Percentiles rank a stretch among this genome's conserved stretches.
phyloP scores from a whole-genome alignment of 495 filamentous ascomycete species.

The Aspergillus funiculosus region DNA sequence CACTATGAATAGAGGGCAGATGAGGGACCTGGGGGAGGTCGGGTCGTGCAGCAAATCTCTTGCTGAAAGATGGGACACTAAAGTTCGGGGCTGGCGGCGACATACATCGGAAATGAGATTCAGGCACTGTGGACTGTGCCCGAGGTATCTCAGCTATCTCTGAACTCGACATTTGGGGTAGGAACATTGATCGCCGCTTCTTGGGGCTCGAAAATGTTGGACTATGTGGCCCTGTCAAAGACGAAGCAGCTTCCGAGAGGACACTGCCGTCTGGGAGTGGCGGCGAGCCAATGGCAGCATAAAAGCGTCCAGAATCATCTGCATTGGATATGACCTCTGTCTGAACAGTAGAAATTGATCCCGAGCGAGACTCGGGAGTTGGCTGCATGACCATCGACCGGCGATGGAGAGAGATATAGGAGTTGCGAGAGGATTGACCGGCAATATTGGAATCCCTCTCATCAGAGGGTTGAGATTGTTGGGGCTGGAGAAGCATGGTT shows the following conservation, averaged over 20 bases:
- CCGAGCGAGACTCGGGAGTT: slow-evolving; percentile 27
- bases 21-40: slow-evolving; percentile 18
- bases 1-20: slow-evolving; percentile 16
- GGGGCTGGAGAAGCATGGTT: slow-evolving; percentile 54
- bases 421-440: slow-evolving; percentile 29
- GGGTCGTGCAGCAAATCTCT: slow-evolving; percentile 31
- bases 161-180: slow-evolving; percentile 8
- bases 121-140: slow-evolving; percentile 27
- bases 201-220: slow-evolving; percentile 23
- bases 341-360: slow-evolving; percentile 27
- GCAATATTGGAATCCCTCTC: slow-evolving; percentile 28
- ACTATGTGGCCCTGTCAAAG: slow-evolving; percentile 17
- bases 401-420: slow-evolving; percentile 28
- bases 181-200: slow-evolving; percentile 27
- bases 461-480: slow-evolving; percentile 20
- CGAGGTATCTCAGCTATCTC: slow-evolving; percentile 19
- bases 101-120: slow-evolving; percentile 27
- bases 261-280: slow-evolving; percentile 13
- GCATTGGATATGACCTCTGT: slow-evolving; percentile 25
- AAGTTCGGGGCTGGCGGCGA: slow-evolving; percentile 46
- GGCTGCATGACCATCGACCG: slow-evolving; percentile 23
- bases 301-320: slow-evolving; percentile 15
- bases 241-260: slow-evolving; percentile 9
- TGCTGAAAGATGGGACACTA: slow-evolving; percentile 48
- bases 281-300: slow-evolving; percentile 9